These are phyloP conservation scores for Microsporum ferrugineum DNA, from an alignment of 2,329 filamentous ascomycete genomes.

Conservation along the genomic window DNA sequence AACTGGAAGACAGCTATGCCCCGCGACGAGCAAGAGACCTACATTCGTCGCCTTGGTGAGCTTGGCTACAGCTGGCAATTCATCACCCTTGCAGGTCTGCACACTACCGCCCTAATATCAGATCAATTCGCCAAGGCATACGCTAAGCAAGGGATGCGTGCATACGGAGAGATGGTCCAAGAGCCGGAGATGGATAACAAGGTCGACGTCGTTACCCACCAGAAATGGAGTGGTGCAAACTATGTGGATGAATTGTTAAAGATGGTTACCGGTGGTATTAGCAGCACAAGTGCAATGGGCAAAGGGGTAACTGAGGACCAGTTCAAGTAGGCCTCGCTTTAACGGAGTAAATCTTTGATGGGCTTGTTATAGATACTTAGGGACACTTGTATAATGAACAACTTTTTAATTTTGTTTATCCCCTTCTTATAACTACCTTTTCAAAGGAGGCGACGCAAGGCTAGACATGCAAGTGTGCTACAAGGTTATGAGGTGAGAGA, in stretches of 20 bases:
- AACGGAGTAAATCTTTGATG: not conserved
- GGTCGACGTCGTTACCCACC: constrained; percentile 93
- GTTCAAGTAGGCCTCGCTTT: constrained; percentile 49
- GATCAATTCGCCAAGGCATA: constrained; percentile 81
- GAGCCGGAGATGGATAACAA: constrained; percentile 89
- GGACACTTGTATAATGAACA: not conserved
- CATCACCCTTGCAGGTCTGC: constrained; percentile 90
- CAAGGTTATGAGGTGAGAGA: too few relatives aligned
- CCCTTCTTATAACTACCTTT: not conserved
- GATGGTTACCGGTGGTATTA: constrained; percentile 92
- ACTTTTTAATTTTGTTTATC: not conserved
- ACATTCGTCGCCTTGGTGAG: constrained; percentile 74
- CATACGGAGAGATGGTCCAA: constrained; percentile 93
- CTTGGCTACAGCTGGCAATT: constrained; percentile 99
- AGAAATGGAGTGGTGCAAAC: constrained; percentile 95
- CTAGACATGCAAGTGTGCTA: too few relatives aligned
- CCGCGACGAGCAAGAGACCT: constrained; percentile 85
- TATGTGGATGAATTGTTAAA: constrained; percentile 92
- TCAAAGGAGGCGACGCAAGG: too few relatives aligned
- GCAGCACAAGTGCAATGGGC: constrained; percentile 89
- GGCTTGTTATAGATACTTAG: not conserved
- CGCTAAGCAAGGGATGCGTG: constrained; percentile 75
- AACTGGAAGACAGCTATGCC: constrained; percentile 99
- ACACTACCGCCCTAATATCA: constrained; percentile 86
- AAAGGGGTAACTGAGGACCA: constrained; percentile 97